Percentiles rank a stretch among this genome's conserved stretches.
phyloP scores from a whole-genome alignment of 2,329 filamentous ascomycete species.

The Trichoderma gracile region DNA sequence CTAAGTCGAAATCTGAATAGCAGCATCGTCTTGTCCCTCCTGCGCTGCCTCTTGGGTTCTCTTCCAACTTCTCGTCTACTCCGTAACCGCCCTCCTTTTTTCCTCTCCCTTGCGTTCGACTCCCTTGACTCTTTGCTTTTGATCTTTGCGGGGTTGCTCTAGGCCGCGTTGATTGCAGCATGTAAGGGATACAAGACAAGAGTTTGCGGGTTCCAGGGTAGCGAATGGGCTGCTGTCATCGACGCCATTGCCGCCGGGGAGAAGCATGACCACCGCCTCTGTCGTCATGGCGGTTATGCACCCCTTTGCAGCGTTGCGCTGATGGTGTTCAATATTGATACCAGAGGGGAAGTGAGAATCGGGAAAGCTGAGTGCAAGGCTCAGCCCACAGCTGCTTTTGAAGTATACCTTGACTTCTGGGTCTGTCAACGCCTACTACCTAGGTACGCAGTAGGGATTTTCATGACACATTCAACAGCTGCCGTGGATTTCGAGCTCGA shows the following conservation, averaged over 20 bases:
- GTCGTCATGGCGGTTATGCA: background rate
- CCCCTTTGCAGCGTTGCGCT: background rate
- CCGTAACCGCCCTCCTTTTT: background rate
- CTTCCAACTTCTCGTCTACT: background rate
- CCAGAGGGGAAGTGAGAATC: background rate
- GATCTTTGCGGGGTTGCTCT: background rate
- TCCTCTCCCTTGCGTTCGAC: background rate
- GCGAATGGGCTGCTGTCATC: background rate
- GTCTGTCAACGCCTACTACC: too few relatives aligned
- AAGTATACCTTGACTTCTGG: too few relatives aligned
- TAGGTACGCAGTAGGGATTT: too few relatives aligned
- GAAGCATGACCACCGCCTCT: background rate
- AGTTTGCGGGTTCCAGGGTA: background rate
- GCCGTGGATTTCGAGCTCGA: background rate
- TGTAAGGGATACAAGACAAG: background rate
- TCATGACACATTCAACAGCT: background rate
- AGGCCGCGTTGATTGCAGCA: background rate
- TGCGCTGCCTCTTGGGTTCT: background rate
- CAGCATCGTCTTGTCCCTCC: background rate
- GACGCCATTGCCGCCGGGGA: background rate
- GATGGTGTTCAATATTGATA: too few relatives aligned
- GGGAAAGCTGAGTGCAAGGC: background rate
- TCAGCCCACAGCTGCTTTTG: too few relatives aligned
- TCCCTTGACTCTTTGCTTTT: background rate
- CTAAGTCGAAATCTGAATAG: slow-evolving; percentile 17